phyloP scores from a whole-genome alignment of 2,329 filamentous ascomycete species.

The Fusarium zealandicum region DNA sequence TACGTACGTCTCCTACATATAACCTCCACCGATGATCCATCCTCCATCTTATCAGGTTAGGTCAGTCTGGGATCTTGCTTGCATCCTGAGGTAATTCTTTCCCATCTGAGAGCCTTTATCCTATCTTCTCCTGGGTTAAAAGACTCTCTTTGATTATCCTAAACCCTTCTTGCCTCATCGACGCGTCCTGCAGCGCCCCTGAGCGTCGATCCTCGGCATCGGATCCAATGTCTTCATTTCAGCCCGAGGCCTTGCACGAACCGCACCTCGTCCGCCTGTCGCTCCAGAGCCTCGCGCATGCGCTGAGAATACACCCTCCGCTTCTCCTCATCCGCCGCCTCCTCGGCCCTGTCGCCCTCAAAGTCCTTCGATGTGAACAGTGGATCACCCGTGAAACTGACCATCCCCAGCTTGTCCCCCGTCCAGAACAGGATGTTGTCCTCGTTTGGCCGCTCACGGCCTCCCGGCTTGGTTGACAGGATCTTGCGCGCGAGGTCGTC shows the following conservation, averaged over 20 bases:
- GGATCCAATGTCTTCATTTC: constrained; percentile 7
- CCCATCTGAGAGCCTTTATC: neutral
- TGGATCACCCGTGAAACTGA: constrained; percentile 65
- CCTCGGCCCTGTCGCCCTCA: constrained; percentile 56
- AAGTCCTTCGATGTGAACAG: constrained; percentile 61
- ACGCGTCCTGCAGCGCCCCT: constrained; percentile 7
- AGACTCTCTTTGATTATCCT: constrained; percentile 9
- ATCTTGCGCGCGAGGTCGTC: constrained; percentile 85
- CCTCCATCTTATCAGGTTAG: constrained; percentile 9
- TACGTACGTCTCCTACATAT: constrained; percentile 8
- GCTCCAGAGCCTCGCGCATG: constrained; percentile 78
- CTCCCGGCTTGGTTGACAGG: constrained; percentile 62
- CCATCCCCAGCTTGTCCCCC: constrained; percentile 79
- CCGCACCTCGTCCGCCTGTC: constrained; percentile 79
- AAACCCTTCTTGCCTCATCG: neutral
- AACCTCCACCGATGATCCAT: constrained; percentile 31
- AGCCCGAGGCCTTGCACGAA: constrained; percentile 71
- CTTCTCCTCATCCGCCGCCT: constrained; percentile 53
- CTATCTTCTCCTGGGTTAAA: constrained; percentile 9
- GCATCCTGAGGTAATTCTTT: constrained; percentile 15
- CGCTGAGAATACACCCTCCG: constrained; percentile 69
- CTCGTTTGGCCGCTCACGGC: constrained; percentile 51
- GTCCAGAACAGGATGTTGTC: constrained; percentile 88
- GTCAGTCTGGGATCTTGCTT: constrained; percentile 13
- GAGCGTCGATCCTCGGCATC: neutral